phyloP scores from a whole-genome alignment of 768 basidiomycete species.

The Termitomyces sp. region DNA sequence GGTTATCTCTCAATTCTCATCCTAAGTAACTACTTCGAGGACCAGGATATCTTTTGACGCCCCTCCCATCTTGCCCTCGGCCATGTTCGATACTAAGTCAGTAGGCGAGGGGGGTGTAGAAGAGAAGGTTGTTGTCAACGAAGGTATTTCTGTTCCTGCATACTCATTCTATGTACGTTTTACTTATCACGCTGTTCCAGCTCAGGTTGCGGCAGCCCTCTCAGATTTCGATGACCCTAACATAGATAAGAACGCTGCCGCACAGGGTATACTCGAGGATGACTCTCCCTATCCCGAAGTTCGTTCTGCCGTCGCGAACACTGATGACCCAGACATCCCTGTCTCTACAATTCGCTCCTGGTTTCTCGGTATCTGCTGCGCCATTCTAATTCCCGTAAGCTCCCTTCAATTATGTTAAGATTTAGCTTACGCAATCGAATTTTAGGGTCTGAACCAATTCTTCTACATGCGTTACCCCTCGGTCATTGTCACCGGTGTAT shows the following conservation, averaged over 20 bases:
- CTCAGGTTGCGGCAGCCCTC: conserved; percentile 19
- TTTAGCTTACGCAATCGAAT: neutral
- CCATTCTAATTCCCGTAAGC: conserved; percentile 52
- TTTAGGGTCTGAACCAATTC: conserved; percentile 61
- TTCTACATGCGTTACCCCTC: conserved; percentile 74
- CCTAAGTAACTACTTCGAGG: conserved; percentile 20
- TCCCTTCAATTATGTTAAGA: neutral
- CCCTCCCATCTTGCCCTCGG: conserved; percentile 17
- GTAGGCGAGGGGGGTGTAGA: conserved; percentile 24
- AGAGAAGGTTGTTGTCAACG: neutral
- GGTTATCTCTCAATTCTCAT: conserved; percentile 15
- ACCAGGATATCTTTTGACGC: conserved; percentile 12
- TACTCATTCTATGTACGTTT: neutral
- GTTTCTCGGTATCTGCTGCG: conserved; percentile 66
- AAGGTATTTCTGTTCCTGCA: conserved; percentile 11
- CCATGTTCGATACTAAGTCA: conserved; percentile 30
- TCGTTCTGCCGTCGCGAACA: conserved; percentile 62
- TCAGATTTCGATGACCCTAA: conserved; percentile 51
- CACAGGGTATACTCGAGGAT: conserved; percentile 43
- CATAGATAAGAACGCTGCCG: conserved; percentile 40
- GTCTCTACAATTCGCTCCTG: conserved; percentile 62
- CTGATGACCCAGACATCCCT: conserved; percentile 61
- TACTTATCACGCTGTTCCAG: conserved; percentile 12
- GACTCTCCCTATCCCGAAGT: conserved; percentile 74
- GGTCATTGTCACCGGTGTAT: conserved; percentile 49